These are phyloP conservation scores for Salvia sclarea DNA, from an alignment of 305 asterid species.

Conservation along the genomic window DNA sequence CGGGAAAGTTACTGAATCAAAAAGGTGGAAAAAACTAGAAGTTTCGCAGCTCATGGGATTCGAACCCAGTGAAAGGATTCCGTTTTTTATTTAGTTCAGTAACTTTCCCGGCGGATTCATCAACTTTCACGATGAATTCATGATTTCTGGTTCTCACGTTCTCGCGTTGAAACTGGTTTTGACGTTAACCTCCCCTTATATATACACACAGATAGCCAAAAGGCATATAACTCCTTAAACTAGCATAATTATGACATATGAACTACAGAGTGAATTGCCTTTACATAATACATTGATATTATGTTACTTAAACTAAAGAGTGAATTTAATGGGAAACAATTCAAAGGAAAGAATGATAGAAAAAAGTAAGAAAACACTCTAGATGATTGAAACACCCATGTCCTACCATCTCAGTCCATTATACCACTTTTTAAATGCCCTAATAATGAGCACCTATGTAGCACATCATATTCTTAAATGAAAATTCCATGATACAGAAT, in stretches of 20 bases:
- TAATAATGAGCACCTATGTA: background rate
- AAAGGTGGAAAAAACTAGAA: too few species aligned
- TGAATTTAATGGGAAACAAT: background rate
- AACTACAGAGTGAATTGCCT: background rate
- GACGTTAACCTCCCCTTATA: too few species aligned
- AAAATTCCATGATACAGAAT: background rate
- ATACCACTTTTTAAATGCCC: background rate
- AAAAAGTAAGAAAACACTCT: background rate
- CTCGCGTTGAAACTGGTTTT: too few species aligned
- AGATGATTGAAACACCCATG: background rate
- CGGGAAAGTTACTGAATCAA: too few species aligned
- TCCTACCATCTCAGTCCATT: background rate
- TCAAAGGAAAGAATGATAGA: too few species aligned
- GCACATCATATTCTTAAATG: background rate
- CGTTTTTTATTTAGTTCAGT: too few species aligned
- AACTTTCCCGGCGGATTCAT: too few species aligned
- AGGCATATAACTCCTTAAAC: slow-evolving; percentile 5
- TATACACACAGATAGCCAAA: background rate
- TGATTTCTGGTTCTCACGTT: too few species aligned
- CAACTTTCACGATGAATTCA: too few species aligned
- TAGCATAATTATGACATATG: background rate
- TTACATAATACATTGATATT: background rate
- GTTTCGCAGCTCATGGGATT: too few species aligned
- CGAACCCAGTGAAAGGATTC: too few species aligned
- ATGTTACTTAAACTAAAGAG: slow-evolving; percentile 1